A percentile compares a stretch with the other conserved stretches of the same genome.
These are phyloP conservation scores for Lithohypha guttulata DNA, from an alignment of 2,329 filamentous ascomycete species.

Conservation along the genomic window DNA sequence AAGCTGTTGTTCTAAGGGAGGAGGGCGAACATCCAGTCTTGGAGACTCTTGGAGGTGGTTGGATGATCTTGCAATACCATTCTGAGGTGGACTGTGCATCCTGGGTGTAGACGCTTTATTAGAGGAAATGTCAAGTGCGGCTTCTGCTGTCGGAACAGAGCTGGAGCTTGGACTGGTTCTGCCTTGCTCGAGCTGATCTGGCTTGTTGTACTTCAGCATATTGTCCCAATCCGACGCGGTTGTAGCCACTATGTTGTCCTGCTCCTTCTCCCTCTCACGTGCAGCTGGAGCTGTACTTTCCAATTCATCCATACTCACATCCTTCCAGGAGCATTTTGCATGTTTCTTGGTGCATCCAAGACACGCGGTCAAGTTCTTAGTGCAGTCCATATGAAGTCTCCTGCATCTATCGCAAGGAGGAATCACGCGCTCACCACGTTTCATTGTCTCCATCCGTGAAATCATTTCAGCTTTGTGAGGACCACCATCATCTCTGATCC, in stretches of 20 bases:
- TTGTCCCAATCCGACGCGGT: slow-evolving; percentile 8
- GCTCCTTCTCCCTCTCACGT: slow-evolving; percentile 1
- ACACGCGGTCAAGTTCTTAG: slow-evolving; percentile 79
- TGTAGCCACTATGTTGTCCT: slow-evolving; percentile 1
- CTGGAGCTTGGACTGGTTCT: neutral
- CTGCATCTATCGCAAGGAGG: slow-evolving; percentile 79
- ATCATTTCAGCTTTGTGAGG: slow-evolving; percentile 57
- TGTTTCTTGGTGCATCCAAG: slow-evolving; percentile 84
- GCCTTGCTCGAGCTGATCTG: neutral
- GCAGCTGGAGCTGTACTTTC: slow-evolving; percentile 13
- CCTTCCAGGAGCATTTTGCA: slow-evolving; percentile 76
- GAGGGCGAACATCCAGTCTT: slow-evolving; percentile 20
- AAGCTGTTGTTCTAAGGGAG: slow-evolving; percentile 16
- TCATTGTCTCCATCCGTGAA: slow-evolving; percentile 62
- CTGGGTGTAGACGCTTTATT: slow-evolving; percentile 7
- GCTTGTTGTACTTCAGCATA: slow-evolving; percentile 6
- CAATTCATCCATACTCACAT: slow-evolving; percentile 63
- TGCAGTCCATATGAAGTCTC: slow-evolving; percentile 65
- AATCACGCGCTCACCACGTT: slow-evolving; percentile 62
- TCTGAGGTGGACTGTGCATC: slow-evolving; percentile 5
- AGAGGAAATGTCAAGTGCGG: slow-evolving; percentile 2
- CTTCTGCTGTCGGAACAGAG: neutral
- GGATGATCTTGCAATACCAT: neutral
- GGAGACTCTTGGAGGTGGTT: slow-evolving; percentile 10
- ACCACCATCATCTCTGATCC: slow-evolving; percentile 47